Evolutionary conservation across 192 early-diverging fungal genomes (phyloP), one percentile per base, ranked within the genome.

Genomic region (Linnemannia zychae): DNA sequence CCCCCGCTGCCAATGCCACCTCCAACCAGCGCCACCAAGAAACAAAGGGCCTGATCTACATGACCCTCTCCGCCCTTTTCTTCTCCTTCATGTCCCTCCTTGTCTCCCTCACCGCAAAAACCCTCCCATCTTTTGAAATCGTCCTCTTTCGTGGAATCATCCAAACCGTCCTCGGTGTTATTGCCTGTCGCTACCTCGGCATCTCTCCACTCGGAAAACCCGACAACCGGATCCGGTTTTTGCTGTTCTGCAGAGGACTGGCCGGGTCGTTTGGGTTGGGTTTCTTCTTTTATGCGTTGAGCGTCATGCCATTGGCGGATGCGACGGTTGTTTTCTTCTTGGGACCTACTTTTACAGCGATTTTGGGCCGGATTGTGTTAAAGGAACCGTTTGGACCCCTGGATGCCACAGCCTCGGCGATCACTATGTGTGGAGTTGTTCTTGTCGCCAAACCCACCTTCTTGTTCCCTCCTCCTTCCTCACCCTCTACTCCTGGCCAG

Each of bases 241-340:
- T 91, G 86, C 76, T 97, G 38, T 63, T 94, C 40, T 78, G 92
- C 71, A 90, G 96, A 33, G 96, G 95, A 0, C 70, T 90, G 1
- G 91, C 91, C 0, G 95, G 96, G 0, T 90, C 95, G 3, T 76
- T 92, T 24, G 94, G 94, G 4, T 85, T 95, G 70, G 93, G 89
- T 0, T 90, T 91, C 18, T 95, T 94, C 84, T 97, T 96, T 79
- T 95, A 91, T 73, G 92, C 92, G 3, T 75, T 96, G 17, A 92
- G 94, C 16, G 84, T 92, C 49, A 87, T 95, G 83, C 91, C 94
- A 4, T 79, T 96, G 60, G 95, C 91, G 1, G 96, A 96, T 81
- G 94, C 94, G 31, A 96, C 94, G 15, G 94, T 94, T 5, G 86
- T 96, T 13, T 97, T 96, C 75, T 97, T 96, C 77, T 91, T 93